Evolutionary conservation across 169 alveolate species (phyloP).

Genomic region (Plasmodium reichenowi): DNA sequence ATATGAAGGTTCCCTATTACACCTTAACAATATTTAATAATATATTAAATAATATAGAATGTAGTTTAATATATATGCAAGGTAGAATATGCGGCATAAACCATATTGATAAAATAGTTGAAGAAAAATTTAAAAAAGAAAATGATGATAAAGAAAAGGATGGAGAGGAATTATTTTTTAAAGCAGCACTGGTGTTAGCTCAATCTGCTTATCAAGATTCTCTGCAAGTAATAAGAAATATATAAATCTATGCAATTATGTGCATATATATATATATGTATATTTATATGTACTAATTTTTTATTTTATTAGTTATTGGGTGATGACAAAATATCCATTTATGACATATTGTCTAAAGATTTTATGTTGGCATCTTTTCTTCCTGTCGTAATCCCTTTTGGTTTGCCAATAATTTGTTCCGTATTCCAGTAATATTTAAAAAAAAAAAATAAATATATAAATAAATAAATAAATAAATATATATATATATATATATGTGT

Average conservation of each 20-base stretch:
- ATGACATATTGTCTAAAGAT: slow-evolving; percentile 71
- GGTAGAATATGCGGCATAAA: slow-evolving; percentile 16
- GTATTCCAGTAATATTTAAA: slow-evolving; percentile 44
- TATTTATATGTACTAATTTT: background rate
- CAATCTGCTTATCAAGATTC: slow-evolving; percentile 76
- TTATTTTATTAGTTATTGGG: slow-evolving; percentile 24
- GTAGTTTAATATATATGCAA: slow-evolving; percentile 42
- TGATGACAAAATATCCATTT: slow-evolving; percentile 59
- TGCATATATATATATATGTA: background rate
- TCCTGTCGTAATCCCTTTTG: slow-evolving; percentile 47
- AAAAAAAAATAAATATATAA: too few species aligned
- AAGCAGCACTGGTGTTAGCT: slow-evolving; percentile 38
- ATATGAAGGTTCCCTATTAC: slow-evolving; percentile 29
- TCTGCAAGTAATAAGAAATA: slow-evolving; percentile 37
- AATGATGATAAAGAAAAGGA: slow-evolving; percentile 8
- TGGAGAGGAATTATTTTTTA: slow-evolving; percentile 37
- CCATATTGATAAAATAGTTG: slow-evolving; percentile 5
- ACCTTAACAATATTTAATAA: slow-evolving; percentile 17
- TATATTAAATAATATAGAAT: slow-evolving; percentile 46
- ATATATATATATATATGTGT: background rate
- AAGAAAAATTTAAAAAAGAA: slow-evolving; percentile 4
- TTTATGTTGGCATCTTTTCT: slow-evolving; percentile 62
- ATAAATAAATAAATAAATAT: too few species aligned
- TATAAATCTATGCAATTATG: background rate
- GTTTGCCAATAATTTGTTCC: slow-evolving; percentile 29